Conservation (phyloP, 495 filamentous ascomycete genomes). For the Annulohypoxylon nitens region DNA sequence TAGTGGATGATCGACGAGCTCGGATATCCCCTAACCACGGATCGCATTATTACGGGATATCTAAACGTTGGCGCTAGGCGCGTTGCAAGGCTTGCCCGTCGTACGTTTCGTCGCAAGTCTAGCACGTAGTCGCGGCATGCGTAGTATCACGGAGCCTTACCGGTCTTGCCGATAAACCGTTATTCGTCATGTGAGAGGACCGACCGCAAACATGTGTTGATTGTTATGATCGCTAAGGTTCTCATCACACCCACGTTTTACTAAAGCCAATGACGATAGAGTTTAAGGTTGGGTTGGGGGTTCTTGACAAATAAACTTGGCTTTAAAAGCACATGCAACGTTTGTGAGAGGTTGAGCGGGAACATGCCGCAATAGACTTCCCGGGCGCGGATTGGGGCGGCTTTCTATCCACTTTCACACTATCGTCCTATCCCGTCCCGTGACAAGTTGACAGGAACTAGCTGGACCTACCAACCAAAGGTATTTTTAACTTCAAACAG, state of each 20-base stretch:
- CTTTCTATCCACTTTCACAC: neutral
- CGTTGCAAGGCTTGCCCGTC: constrained; percentile 15
- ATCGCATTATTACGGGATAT: constrained; percentile 17
- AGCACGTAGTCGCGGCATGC: constrained; percentile 2
- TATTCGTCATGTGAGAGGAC: constrained; percentile 11
- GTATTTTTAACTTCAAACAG: constrained; percentile 9
- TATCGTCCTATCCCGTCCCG: neutral
- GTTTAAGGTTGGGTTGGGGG: constrained; percentile 19
- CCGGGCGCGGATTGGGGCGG: constrained; percentile 10
- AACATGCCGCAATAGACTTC: constrained; percentile 35
- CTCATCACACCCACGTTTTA: constrained; percentile 11
- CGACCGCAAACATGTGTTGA: neutral
- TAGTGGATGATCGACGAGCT: constrained; percentile 31
- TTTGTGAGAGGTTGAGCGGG: constrained; percentile 28
- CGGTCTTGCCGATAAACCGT: neutral
- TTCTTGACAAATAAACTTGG: constrained; percentile 14
- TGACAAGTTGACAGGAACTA: constrained; percentile 13
- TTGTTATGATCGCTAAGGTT: neutral
- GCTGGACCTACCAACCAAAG: constrained; percentile 5
- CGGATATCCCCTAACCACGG: constrained; percentile 27
- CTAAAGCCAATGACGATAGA: constrained; percentile 7
- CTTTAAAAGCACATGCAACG: constrained; percentile 11
- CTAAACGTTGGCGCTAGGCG: constrained; percentile 13
- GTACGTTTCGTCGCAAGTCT: constrained; percentile 19
- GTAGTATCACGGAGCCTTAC: constrained; percentile 19